Evolutionary conservation across 2,329 filamentous ascomycete species (phyloP), one percentile per base, ranked within the genome.

Genomic region (Grosmannia huntii): DNA sequence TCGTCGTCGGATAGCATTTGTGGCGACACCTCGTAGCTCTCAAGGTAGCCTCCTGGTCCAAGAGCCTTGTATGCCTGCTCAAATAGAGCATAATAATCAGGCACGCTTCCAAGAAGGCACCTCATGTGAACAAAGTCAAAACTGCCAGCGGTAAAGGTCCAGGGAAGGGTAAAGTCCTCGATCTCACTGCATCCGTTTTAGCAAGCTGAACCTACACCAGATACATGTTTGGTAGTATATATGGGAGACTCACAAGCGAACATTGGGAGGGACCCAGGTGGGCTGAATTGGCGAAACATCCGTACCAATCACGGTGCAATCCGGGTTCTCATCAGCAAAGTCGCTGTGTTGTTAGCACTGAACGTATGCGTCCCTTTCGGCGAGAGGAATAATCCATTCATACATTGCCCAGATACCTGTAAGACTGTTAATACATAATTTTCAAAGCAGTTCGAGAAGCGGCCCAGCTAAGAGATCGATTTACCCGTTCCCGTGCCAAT

Each of bases 91-190:
- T 14, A 70, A 68, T 59, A 82, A 72, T n/a, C 83, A 65, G 50
- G 72, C 71, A 83, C 73, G 51, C 74, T 75, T 14, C 82, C 82
- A 0, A 74, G 69, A 65, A 84, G 70, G 59, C 77, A 71, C 27
- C 78, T 76, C 1, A 76, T 73, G 66, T 84, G 82, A 51, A 86
- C 75, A 62, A 77, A 80, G 67, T 85, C 81, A 61, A 83, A 82
- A 56, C 74, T 67, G 55, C 75, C 65, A 0, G 71, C 65, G 0
- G 75, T 71, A 38, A 70, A 80, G 66, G 70, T 81, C 72, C 72
- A 75, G 0, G 69, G 64, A 6, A 66, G 72, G 61, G 79, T 79
- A 25, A 80, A 75, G 61, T 86, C 81, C 65, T 86, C 83, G 44
- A 85, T 75, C 55, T 84, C 75, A 59, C 44, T 46, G 7, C n/a